phyloP scores from a whole-genome alignment of 169 alveolate genomes.

The Cyclospora cayetanensis region DNA sequence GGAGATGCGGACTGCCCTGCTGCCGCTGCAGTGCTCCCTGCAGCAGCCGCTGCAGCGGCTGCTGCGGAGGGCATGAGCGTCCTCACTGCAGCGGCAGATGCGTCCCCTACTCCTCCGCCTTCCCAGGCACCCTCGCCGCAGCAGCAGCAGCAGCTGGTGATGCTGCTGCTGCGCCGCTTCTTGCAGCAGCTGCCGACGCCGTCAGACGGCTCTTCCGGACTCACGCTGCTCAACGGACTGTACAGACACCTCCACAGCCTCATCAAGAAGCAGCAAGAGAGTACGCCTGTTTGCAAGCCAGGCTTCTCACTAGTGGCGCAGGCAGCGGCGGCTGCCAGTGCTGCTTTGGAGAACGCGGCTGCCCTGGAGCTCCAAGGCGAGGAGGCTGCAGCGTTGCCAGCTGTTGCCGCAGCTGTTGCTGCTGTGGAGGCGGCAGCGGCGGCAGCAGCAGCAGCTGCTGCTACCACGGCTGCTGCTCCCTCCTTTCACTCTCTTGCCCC shows the following conservation, averaged over 20 bases:
- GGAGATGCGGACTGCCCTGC: slow-evolving; percentile 9
- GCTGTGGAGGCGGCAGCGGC: slow-evolving; percentile 50
- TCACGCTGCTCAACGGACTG: slow-evolving; percentile 35
- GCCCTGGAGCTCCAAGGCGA: neutral
- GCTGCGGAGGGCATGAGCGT: slow-evolving; percentile 18
- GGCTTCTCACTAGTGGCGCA: slow-evolving; percentile 31
- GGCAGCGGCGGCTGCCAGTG: slow-evolving; percentile 51
- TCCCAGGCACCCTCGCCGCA: slow-evolving; percentile 5
- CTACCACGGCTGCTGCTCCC: slow-evolving; percentile 26
- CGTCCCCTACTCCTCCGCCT: neutral
- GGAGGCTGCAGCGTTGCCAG: slow-evolving; percentile 50
- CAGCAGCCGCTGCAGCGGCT: slow-evolving; percentile 15
- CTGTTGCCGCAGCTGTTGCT: slow-evolving; percentile 42
- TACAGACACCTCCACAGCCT: slow-evolving; percentile 30
- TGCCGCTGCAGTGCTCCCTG: slow-evolving; percentile 35
- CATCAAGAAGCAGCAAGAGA: slow-evolving; percentile 24
- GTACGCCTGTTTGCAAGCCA: neutral
- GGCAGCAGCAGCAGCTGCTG: slow-evolving; percentile 54
- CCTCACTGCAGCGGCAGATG: slow-evolving; percentile 9
- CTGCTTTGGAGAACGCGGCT: slow-evolving; percentile 22
- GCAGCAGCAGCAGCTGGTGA: slow-evolving; percentile 54
- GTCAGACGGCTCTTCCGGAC: slow-evolving; percentile 50
- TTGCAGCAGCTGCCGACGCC: slow-evolving; percentile 57
- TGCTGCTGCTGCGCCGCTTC: slow-evolving; percentile 31
- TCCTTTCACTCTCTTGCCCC: neutral